Evolutionary conservation across 2,329 filamentous ascomycete species (phyloP).

Genomic region (Cladosporium velox): DNA sequence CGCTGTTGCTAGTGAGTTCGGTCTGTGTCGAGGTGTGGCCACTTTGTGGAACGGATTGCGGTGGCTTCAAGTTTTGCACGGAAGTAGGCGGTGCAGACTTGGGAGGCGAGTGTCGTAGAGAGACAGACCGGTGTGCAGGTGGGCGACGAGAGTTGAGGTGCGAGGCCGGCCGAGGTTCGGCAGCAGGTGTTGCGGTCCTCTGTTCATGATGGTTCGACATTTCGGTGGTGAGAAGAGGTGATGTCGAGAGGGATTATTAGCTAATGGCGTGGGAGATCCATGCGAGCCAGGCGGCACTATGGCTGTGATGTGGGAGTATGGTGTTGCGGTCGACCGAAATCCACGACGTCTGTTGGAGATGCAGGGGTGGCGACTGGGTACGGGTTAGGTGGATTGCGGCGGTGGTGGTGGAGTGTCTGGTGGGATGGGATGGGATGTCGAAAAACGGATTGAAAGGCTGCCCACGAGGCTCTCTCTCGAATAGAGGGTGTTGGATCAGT

Average conservation of each 20-base stretch:
- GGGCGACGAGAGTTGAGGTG: constrained; percentile 42
- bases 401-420: background rate
- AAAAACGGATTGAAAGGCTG: background rate
- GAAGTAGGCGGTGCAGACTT: background rate
- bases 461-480: background rate
- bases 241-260: background rate
- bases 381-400: background rate
- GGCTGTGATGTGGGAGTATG: background rate
- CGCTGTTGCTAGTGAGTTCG: constrained; percentile 24
- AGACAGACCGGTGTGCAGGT: constrained; percentile 49
- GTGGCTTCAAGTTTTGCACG: background rate
- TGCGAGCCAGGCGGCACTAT: background rate
- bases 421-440: background rate
- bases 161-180: background rate
- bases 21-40: constrained; percentile 20
- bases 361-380: background rate
- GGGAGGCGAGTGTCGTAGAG: constrained; percentile 44
- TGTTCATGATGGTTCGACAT: constrained; percentile 15
- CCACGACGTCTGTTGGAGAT: background rate
- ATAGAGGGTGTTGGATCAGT: background rate
- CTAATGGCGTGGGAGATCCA: constrained; percentile 8
- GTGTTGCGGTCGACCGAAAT: background rate
- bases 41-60: constrained; percentile 23
- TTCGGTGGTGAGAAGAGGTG: background rate
- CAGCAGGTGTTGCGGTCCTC: background rate